Conservation (phyloP, 2,329 filamentous ascomycete genomes). For the Thielaviopsis musarum region DNA sequence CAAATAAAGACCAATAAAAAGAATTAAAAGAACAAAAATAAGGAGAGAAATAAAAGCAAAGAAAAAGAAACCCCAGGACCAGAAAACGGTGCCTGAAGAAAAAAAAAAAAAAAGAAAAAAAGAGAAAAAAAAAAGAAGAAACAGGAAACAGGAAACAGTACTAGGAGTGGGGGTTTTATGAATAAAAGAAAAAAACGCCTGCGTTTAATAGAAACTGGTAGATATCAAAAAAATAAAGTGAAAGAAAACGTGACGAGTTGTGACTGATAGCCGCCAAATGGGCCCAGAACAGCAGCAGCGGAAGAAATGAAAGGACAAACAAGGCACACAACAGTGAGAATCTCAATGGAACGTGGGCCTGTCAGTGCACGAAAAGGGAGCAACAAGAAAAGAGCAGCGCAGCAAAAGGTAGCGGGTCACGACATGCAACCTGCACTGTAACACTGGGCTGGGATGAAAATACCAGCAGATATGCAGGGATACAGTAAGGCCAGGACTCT, state of each 20-base stretch:
- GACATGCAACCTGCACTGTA: neutral
- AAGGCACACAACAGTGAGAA: neutral
- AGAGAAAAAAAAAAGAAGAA: too few species aligned
- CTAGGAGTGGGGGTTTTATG: neutral
- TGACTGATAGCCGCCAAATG: neutral
- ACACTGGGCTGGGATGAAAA: neutral
- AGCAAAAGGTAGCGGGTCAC: neutral
- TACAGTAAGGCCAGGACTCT: neutral
- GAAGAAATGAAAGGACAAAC: neutral
- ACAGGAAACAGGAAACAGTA: neutral
- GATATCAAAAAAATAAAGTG: neutral
- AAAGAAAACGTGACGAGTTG: neutral
- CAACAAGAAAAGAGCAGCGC: neutral
- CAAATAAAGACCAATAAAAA: neutral
- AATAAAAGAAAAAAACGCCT: neutral
- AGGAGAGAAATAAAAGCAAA: neutral
- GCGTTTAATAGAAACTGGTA: neutral
- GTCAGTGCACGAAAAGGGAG: neutral
- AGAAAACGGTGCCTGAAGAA: neutral
- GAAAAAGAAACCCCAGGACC: neutral
- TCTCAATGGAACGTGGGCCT: neutral
- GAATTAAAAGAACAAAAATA: neutral
- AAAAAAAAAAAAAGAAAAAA: neutral
- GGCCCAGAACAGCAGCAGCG: neutral
- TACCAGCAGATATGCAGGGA: neutral